phyloP scores from a whole-genome alignment of 1,139 yeast genomes.

The Blastobotrys malaysiensis region DNA sequence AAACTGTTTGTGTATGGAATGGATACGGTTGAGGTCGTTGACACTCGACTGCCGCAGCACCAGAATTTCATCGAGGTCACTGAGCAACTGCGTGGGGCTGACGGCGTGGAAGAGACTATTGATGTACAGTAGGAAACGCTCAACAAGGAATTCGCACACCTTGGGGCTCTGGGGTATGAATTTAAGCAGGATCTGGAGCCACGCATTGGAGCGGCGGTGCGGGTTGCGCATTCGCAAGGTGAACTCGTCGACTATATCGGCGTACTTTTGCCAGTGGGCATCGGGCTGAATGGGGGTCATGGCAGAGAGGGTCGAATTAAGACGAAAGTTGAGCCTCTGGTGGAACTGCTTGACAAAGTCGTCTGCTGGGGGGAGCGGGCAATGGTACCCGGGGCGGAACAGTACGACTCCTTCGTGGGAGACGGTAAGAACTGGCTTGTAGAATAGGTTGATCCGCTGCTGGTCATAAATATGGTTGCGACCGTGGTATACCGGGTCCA shows the following conservation, averaged over 20 bases:
- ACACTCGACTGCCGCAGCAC: background rate
- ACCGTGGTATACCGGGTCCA: background rate
- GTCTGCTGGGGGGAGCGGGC: background rate
- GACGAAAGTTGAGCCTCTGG: background rate
- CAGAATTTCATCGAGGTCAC: background rate
- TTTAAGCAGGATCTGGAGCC: background rate
- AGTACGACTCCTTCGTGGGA: background rate
- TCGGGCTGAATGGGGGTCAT: background rate
- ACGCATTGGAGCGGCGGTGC: background rate
- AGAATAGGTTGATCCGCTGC: background rate
- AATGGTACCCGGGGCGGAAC: background rate
- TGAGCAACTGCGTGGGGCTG: background rate
- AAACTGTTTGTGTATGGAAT: background rate
- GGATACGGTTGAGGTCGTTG: background rate
- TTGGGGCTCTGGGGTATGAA: background rate
- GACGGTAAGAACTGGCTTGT: background rate
- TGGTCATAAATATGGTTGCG: background rate
- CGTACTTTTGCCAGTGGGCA: background rate
- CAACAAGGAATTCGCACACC: background rate
- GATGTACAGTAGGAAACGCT: background rate
- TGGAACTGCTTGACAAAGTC: background rate
- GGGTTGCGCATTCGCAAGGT: background rate
- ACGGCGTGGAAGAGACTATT: constrained; percentile 1
- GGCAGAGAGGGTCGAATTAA: background rate
- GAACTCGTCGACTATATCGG: background rate